Evolutionary conservation across 441 rosid species (phyloP), one percentile per base, ranked within the genome.

Genomic region (Erodium moschatum): DNA sequence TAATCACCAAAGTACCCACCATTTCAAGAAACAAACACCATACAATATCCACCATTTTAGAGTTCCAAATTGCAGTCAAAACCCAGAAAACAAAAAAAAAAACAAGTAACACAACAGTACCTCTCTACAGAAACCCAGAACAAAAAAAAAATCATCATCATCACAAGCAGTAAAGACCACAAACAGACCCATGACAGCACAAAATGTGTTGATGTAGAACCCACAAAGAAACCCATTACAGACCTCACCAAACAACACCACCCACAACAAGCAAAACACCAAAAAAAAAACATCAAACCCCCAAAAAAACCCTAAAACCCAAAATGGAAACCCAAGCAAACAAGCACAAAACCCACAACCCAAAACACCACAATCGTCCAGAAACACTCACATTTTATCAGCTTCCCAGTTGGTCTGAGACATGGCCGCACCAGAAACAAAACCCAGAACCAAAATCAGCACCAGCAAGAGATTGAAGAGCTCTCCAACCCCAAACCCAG

Each of bases 361-460:
- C 1, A 58, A 58, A 19, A 20, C 13, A 58, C 2, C 31, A 20
- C 29, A 58, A 58, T 8, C 64, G 6, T 56, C 62, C 6, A 10
- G 20, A 58, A 58, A 10, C 12, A 19, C 64, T 58, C 64, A 58
- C 64, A 58, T 58, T 58, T 58, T 58, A 58, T 58, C 64, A 5
- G 64, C 64, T 58, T 58, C 64, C 64, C 64, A 58, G 64, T 58
- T 58, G 64, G 64, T 21, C 64, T 58, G 64, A 58, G 64, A 58
- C 64, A 58, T 58, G 64, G 20, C 20, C 8, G 63, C 5, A 19
- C 24, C 27, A 9, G 12, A 56, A 16, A 58, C 61, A 50, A 19
- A 58, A 58, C 31, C 31, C 31, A 58, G 31, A 58, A 24, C 0
- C 27, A 58, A 19, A 21, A 2, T 9, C 31, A 2, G 20, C 0